These are phyloP conservation scores for Diospyros kaki DNA, from an alignment of 148 eudicot species.

Conservation along the genomic window DNA sequence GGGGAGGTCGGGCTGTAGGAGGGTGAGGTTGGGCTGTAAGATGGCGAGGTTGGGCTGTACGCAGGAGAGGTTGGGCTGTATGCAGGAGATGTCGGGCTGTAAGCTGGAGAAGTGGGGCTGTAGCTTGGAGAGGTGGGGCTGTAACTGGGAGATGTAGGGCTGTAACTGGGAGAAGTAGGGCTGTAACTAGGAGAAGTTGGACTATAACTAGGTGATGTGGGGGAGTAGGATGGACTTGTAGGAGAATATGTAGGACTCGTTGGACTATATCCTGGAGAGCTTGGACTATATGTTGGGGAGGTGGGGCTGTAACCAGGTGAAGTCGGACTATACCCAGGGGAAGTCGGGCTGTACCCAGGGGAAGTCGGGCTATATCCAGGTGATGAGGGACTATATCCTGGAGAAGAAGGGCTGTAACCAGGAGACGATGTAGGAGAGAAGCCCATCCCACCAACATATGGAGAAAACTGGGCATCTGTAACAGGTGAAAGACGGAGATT, in stretches of 20 bases:
- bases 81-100: constrained; percentile 56
- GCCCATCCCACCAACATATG: constrained; percentile 55
- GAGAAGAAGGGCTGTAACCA: constrained; percentile 51
- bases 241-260: constrained; percentile 49
- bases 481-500: constrained; percentile 50
- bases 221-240: constrained; percentile 45
- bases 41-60: constrained; percentile 54
- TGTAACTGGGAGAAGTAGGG: constrained; percentile 48
- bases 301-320: constrained; percentile 58
- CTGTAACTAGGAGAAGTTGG: constrained; percentile 51
- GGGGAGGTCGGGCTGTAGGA: constrained; percentile 61
- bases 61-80: constrained; percentile 59
- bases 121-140: constrained; percentile 51
- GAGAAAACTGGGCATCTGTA: constrained; percentile 56
- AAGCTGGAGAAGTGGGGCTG: constrained; percentile 49
- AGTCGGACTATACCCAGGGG: constrained; percentile 55
- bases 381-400: constrained; percentile 47
- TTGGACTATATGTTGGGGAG: constrained; percentile 50
- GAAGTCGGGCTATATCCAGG: constrained; percentile 56
- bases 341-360: constrained; percentile 55
- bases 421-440: constrained; percentile 59
- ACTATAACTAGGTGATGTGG: constrained; percentile 40
- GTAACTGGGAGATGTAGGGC: constrained; percentile 51
- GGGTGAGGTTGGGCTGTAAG: constrained; percentile 55
- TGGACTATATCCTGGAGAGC: constrained; percentile 49